These are phyloP conservation scores for Alternaria consortialis DNA, from an alignment of 2,329 filamentous ascomycete species.

Conservation along the genomic window DNA sequence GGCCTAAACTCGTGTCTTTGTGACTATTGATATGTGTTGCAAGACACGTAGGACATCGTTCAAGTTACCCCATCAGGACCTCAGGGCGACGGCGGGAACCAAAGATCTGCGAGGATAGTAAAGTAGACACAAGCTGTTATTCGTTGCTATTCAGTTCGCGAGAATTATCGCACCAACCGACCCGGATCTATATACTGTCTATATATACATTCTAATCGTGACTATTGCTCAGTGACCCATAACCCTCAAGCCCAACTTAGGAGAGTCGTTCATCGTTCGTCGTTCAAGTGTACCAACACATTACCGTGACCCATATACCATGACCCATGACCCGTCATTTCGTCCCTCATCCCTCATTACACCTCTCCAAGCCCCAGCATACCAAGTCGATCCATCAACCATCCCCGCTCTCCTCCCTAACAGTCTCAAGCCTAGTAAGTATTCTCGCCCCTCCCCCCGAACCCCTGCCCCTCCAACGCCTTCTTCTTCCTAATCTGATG, in stretches of 20 bases:
- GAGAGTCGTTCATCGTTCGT: slow-evolving; percentile 1
- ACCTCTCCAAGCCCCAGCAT: neutral
- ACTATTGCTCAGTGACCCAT: neutral
- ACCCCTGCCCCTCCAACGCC: neutral
- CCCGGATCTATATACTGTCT: neutral
- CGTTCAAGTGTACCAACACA: neutral
- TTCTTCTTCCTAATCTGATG: neutral
- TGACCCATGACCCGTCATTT: neutral
- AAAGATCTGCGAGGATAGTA: too few species aligned
- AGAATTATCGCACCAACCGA: neutral
- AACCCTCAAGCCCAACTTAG: neutral
- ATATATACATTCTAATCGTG: neutral
- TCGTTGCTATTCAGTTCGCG: neutral
- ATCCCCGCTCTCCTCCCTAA: neutral
- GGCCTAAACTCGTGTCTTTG: too few species aligned
- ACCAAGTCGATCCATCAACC: neutral
- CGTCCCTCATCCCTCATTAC: slow-evolving; percentile 3
- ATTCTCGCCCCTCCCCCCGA: slow-evolving; percentile 14
- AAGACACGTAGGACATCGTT: too few species aligned
- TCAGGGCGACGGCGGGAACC: too few species aligned
- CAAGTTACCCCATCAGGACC: too few species aligned
- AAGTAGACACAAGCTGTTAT: neutral
- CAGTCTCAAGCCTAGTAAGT: neutral
- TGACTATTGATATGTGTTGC: too few species aligned
- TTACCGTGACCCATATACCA: neutral